Conservation (phyloP, 2,329 filamentous ascomycete species). For the Fusarium musae region DNA sequence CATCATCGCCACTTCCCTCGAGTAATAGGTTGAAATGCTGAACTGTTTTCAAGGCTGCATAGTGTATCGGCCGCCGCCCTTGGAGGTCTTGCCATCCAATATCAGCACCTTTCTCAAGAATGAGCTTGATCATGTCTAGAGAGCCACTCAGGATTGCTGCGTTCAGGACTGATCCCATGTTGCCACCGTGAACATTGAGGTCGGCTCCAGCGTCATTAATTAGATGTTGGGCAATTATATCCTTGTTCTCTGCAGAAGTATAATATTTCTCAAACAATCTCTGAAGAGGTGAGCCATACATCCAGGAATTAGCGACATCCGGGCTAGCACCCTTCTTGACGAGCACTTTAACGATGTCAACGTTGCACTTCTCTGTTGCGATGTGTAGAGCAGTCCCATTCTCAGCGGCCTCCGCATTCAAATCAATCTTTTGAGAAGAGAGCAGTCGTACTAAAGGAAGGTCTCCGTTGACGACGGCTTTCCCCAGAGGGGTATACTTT, state of each 20-base stretch:
- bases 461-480: background rate
- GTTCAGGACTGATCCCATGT: background rate
- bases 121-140: background rate
- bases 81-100: background rate
- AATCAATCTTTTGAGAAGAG: background rate
- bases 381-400: background rate
- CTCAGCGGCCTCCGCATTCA: background rate
- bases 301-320: fast-evolving
- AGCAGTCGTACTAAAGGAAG: fast-evolving
- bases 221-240: background rate
- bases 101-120: background rate
- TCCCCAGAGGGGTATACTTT: background rate
- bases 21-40: background rate
- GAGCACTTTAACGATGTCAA: background rate
- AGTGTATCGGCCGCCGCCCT: background rate
- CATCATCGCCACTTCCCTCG: background rate
- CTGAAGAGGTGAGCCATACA: background rate
- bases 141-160: background rate
- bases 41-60: background rate
- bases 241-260: background rate
- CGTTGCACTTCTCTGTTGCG: background rate
- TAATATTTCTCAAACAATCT: background rate
- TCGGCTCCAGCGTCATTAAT: background rate
- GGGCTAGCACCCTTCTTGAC: background rate
- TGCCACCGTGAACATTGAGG: background rate